Conservation (phyloP, 371 early-diverging fungal species). For the Phascolomyces articulosus region DNA sequence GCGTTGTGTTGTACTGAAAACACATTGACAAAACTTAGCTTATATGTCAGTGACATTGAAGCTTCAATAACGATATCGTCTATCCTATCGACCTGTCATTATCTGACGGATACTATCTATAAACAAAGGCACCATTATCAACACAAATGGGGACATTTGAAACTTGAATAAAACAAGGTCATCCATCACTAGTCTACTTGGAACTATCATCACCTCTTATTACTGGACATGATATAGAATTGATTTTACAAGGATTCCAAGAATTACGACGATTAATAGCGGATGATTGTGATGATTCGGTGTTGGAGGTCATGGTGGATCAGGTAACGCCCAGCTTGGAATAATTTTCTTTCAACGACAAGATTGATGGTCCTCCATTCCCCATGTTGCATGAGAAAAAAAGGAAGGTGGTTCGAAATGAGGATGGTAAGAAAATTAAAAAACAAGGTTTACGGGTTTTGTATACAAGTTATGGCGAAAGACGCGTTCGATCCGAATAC, state of each 20-base stretch:
- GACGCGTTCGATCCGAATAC: too few relatives aligned
- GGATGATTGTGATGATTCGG: neutral
- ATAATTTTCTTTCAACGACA: too few relatives aligned
- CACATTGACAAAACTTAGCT: neutral
- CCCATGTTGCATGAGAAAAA: too few relatives aligned
- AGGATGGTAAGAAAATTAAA: too few relatives aligned
- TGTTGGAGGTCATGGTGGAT: neutral
- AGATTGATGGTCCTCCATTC: too few relatives aligned
- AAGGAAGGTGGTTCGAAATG: too few relatives aligned
- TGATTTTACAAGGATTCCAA: neutral
- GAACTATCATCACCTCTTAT: neutral
- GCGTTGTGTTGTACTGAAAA: too few relatives aligned
- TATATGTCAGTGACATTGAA: neutral
- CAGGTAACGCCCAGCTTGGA: neutral
- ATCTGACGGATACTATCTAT: neutral
- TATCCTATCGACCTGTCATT: neutral
- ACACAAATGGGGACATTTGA: neutral
- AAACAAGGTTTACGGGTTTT: too few relatives aligned
- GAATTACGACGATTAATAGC: neutral
- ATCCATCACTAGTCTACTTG: neutral
- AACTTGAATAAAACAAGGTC: neutral
- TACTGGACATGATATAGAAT: neutral
- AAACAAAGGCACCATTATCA: neutral
- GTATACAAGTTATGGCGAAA: too few relatives aligned
- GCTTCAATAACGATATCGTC: neutral